These are phyloP conservation scores for Penicillium capsulatum DNA, from an alignment of 2,329 filamentous ascomycete species.

Conservation along the genomic window DNA sequence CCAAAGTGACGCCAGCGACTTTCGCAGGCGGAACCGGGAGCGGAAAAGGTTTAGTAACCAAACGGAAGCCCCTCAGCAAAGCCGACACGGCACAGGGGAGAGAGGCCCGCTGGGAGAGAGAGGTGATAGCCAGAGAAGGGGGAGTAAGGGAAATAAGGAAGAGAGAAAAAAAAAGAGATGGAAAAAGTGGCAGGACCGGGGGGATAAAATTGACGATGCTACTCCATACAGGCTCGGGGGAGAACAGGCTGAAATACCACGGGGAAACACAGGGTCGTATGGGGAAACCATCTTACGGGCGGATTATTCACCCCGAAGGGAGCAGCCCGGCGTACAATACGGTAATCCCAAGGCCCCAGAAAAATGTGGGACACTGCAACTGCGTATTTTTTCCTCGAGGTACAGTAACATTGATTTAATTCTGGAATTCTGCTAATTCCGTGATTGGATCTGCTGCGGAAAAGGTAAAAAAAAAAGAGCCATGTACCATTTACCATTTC, in stretches of 20 bases:
- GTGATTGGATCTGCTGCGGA: no score
- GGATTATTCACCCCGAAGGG: no score
- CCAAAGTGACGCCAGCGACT: constrained; percentile 16
- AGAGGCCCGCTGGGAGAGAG: no score
- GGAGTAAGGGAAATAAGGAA: constrained; percentile 6
- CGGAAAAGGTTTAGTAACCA: constrained; percentile 5
- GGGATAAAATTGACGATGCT: constrained; percentile 26
- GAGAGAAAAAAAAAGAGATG: constrained; percentile 6
- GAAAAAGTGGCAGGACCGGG: constrained; percentile 13
- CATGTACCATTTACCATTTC: no score
- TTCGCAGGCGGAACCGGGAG: background rate
- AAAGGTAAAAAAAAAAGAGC: no score
- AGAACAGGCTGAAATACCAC: constrained; percentile 18
- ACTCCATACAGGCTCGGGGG: constrained; percentile 8
- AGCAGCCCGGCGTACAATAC: no score
- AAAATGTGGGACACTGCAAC: no score
- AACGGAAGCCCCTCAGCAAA: no score
- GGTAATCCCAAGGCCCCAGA: no score
- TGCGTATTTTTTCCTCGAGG: no score
- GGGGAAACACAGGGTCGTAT: constrained; percentile 8
- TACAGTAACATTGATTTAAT: background rate
- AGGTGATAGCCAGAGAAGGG: background rate
- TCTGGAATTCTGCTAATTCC: background rate
- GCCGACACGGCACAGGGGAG: no score
- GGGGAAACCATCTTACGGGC: constrained; percentile 9